Conservation (phyloP, 768 basidiomycete species). For the Neoboletus brunneissimus region DNA sequence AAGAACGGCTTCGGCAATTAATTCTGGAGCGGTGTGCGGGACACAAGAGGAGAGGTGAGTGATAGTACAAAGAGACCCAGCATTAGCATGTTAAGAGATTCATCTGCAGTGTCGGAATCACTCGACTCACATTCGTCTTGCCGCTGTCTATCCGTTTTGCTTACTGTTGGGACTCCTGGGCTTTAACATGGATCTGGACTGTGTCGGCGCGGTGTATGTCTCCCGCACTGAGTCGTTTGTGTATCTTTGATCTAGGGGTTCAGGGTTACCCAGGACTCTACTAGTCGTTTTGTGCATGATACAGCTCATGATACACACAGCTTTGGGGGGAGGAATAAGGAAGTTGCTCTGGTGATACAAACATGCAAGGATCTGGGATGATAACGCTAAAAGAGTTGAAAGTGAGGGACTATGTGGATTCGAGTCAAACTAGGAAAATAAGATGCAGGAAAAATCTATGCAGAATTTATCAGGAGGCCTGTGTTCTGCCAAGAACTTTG, state of each 20-base stretch:
- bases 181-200: background rate
- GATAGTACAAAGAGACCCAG: background rate
- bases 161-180: background rate
- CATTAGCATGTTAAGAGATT: slow-evolving; percentile 1
- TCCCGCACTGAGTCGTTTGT: background rate
- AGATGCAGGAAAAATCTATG: background rate
- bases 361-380: background rate
- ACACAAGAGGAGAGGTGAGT: slow-evolving; percentile 14
- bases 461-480: background rate
- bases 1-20: slow-evolving; percentile 11
- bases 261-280: background rate
- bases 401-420: background rate
- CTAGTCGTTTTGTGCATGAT: background rate
- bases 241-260: background rate
- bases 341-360: background rate
- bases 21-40: slow-evolving; percentile 15
- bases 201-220: background rate
- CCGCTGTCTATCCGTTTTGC: slow-evolving; percentile 6
- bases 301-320: background rate
- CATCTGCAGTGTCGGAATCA: slow-evolving; percentile 1
- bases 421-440: background rate
- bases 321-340: background rate
- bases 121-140: background rate
- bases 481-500: background rate
- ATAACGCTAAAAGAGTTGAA: background rate